Evolutionary conservation across 345 rosid species (phyloP).

Genomic region (Camelina neglecta): DNA sequence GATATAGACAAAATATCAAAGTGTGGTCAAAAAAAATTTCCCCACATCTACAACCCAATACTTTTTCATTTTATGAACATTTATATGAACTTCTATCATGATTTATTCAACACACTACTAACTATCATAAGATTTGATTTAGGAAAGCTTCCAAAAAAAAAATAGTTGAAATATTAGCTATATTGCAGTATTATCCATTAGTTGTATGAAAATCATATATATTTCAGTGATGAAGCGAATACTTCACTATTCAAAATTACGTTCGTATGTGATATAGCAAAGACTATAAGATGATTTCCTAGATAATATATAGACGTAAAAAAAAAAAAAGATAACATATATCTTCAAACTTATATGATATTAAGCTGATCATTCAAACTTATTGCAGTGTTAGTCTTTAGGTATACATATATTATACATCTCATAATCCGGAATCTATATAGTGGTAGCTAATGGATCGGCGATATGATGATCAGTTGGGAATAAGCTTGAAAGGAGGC

Average conservation of each 20-base stretch:
- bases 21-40: neutral
- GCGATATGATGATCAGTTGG: constrained; percentile 56
- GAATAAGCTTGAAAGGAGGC: constrained; percentile 98
- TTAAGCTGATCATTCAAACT: constrained; percentile 17
- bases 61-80: no score
- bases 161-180: neutral
- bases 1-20: neutral
- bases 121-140: no score
- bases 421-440: constrained; percentile 15
- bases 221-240: neutral
- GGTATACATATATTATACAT: constrained; percentile 36
- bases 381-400: constrained; percentile 39
- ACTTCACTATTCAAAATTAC: constrained; percentile 22
- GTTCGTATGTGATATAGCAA: constrained; percentile 23
- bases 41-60: neutral
- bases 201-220: constrained; percentile 5
- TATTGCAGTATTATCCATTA: no score
- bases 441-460: constrained; percentile 18
- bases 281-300: constrained; percentile 11
- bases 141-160: no score
- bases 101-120: no score
- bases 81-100: no score
- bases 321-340: no score
- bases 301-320: neutral
- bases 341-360: constrained; percentile 32